These are phyloP conservation scores for Fusarium nurragi DNA, from an alignment of 2,329 filamentous ascomycete species.

Conservation along the genomic window DNA sequence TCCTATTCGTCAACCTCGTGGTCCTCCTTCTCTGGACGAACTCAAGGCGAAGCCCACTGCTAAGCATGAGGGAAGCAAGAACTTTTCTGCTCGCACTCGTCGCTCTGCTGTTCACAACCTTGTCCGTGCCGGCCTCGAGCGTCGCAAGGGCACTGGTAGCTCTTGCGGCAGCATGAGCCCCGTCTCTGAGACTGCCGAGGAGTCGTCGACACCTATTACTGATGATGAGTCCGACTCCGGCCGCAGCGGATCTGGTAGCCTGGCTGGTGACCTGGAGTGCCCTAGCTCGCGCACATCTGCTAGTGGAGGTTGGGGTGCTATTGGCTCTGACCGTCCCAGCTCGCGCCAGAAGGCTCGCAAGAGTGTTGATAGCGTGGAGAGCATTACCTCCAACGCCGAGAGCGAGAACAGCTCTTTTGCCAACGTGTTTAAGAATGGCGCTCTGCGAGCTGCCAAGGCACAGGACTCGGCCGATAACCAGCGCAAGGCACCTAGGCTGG, in stretches of 20 bases:
- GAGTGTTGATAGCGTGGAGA: constrained; percentile 73
- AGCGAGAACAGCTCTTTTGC: constrained; percentile 70
- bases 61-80: constrained; percentile 96
- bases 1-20: constrained; percentile 89
- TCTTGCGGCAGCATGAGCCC: constrained; percentile 84
- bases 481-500: constrained; percentile 86
- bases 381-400: constrained; percentile 59
- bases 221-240: constrained; percentile 80
- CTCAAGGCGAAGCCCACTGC: constrained; percentile 88
- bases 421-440: constrained; percentile 70
- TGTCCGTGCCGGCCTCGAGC: constrained; percentile 86
- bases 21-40: constrained; percentile 91
- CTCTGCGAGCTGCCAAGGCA: constrained; percentile 61
- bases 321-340: constrained; percentile 84
- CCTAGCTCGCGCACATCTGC: constrained; percentile 81
- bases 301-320: constrained; percentile 79
- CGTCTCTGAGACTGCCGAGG: constrained; percentile 80
- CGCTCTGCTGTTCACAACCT: constrained; percentile 92
- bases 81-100: constrained; percentile 92
- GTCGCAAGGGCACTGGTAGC: constrained; percentile 79
- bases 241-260: constrained; percentile 79
- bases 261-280: constrained; percentile 75
- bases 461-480: constrained; percentile 67
- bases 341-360: constrained; percentile 72
- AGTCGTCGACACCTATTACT: constrained; percentile 72